Evolutionary conservation across 805 yeast genomes (phyloP), one percentile per base, ranked within the genome.

Genomic region (Yamadazyma laniorum): DNA sequence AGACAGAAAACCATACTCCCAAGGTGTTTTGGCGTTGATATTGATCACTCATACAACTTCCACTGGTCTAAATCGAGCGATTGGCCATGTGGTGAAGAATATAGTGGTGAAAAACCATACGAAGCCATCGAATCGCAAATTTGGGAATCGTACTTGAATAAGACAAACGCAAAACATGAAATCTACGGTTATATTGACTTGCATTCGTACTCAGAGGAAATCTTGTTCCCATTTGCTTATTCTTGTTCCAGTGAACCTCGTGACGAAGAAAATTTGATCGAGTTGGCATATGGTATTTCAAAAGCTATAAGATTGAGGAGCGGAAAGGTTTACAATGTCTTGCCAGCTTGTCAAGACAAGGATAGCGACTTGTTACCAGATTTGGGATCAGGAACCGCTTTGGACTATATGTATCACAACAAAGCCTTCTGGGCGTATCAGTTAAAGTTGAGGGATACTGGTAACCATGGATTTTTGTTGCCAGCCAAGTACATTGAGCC

Each of bases 381-480:
- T 14, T 63, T 82, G 57, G 93, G 93, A 2, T 73, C 89, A 4
- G 95, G 95, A 2, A 75, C 87, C 2, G 82, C 86, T 1, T 66
- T 87, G 50, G 95, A 87, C 52, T 87, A 72, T 55, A 83, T 86
- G 91, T 87, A 86, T 53, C 88, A 85, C 59, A 77, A 80, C 52
- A 74, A 80, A 42, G 93, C 93, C 0, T 77, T 70, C 50, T 85
- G 90, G 89, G 95, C 95, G 1, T 82, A 81, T 60, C 95, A 85
- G 52, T 63, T 88, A 41, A 85, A 87, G 59, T 65, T 88, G 39
- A 72, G 95, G 52, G 95, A 87, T 54, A 75, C 83, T 14, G 95
- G 95, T 0, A 72, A 77, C 34, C 90, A 84, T 52, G 96, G 96
- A 1, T 88, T 86, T 53, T 67, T 88, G 47, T 65, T 87, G 29